Conservation (phyloP, 768 basidiomycete genomes). For the Boletus edulis region DNA sequence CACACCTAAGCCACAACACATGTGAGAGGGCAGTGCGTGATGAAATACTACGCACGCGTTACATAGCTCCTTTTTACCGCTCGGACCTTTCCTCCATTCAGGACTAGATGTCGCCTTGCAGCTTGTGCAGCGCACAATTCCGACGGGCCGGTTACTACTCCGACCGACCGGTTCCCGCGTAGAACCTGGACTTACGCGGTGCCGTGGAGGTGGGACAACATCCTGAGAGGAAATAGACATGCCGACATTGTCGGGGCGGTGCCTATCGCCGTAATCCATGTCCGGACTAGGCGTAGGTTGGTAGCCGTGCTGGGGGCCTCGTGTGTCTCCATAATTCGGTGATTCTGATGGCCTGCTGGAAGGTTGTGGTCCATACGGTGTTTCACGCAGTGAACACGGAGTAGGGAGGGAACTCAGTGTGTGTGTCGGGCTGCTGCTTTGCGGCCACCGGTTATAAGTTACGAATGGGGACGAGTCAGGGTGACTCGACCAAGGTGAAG, state of each 20-base stretch:
- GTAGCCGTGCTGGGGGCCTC: constrained; percentile 36
- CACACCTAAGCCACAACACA: constrained; percentile 53
- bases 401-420: constrained; percentile 21
- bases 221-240: constrained; percentile 34
- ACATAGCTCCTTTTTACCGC: constrained; percentile 87
- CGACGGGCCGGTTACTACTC: constrained; percentile 62
- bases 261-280: constrained; percentile 36
- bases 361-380: constrained; percentile 24
- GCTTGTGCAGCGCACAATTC: constrained; percentile 71
- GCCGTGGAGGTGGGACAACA: constrained; percentile 55
- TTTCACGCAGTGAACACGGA: constrained; percentile 31
- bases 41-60: constrained; percentile 69
- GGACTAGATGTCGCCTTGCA: constrained; percentile 82
- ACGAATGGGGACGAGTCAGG: constrained; percentile 30
- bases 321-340: constrained; percentile 25
- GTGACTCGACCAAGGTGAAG: constrained; percentile 26
- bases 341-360: constrained; percentile 42
- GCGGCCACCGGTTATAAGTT: constrained; percentile 31
- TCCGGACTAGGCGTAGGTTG: constrained; percentile 38
- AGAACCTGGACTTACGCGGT: constrained; percentile 52
- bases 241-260: constrained; percentile 31
- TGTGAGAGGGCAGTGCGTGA: constrained; percentile 18
- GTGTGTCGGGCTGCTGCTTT: constrained; percentile 28
- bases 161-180: constrained; percentile 46
- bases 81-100: constrained; percentile 91